Percentiles rank a stretch among this genome's conserved stretches.
Conservation (phyloP, 225 moss, liverwort and hornwort genomes). For the Sphagnum contortum region DNA sequence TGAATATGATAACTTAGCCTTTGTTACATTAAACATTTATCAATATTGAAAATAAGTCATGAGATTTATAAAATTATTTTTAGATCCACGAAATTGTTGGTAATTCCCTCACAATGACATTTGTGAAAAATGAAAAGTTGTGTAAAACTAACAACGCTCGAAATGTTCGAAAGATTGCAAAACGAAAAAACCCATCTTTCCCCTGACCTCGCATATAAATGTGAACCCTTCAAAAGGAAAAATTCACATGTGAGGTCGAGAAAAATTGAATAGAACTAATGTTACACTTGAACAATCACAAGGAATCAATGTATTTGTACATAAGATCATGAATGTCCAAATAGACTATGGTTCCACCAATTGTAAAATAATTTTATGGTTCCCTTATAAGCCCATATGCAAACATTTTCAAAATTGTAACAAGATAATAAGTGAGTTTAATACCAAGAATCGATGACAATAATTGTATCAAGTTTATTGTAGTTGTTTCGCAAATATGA, state of each 20-base stretch:
- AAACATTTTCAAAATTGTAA: neutral
- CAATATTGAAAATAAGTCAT: neutral
- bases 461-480: constrained; percentile 70
- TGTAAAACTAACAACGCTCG: constrained; percentile 54
- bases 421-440: neutral
- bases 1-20: too few species aligned
- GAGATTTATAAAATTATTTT: neutral
- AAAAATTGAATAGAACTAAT: too few species aligned
- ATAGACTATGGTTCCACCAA: too few species aligned
- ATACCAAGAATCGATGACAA: constrained; percentile 85
- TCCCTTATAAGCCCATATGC: neutral
- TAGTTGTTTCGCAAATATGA: constrained; percentile 37
- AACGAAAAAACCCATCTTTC: constrained; percentile 46
- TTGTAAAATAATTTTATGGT: too few species aligned
- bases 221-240: constrained; percentile 44
- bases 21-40: neutral
- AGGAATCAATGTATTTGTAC: too few species aligned
- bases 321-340: too few species aligned
- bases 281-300: too few species aligned
- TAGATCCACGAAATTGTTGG: neutral
- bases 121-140: constrained; percentile 50
- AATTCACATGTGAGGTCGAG: neutral
- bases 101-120: constrained; percentile 70
- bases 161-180: constrained; percentile 56
- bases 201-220: constrained; percentile 23